Base-by-base conservation (phyloP, 345 rosid genomes). In the Gossypium stocksii region DNA sequence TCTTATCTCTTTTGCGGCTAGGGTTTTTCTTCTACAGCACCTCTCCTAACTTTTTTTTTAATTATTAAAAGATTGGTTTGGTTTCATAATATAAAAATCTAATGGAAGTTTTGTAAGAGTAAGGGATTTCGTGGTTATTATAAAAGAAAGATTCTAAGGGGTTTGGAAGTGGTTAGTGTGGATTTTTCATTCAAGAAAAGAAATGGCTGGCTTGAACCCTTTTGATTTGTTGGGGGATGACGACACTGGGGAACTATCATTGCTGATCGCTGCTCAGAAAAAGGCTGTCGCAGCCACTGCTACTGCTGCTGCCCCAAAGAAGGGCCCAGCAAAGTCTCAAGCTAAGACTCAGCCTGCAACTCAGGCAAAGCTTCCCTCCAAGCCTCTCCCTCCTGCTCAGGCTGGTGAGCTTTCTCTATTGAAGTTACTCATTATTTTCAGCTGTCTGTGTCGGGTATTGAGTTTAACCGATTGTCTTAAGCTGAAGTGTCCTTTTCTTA, bases 151-250 rank as follows among this genome's bases (percentile, higher is more conserved):
- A 25, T 59, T 25, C 0, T 34, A 53, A 17, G 19, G 23, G 59
- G 22, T 44, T 65, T 19, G 52, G 52, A 19, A 4, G 70, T 65
- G 59, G 60, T 62, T 25, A 54, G 25, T 65, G 46, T 65, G 64
- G 77, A 22, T 45, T 1, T 73, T 56, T 2, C 57, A 59, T 14
- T n/a, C 65, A 44, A 27, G 45, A 23, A 58, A 13, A 58, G 65
- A 77, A 79, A 94, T 95, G 99, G 85, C 99, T 69, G 87, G 91
- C 75, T 7, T 52, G 87, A 95, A 95, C 87, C 93, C 91, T 12
- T 95, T 95, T 70, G 88, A 85, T 84, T 87, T 91, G 85, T 82
- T 95, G 49, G 96, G 87, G 3, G 93, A 84, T 54, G 97, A 87
- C 74, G 96, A 89, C 58, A 83, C 80, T 10, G 99, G 90, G 72